Conservation (phyloP, 2,329 filamentous ascomycete species). For the Colletotrichum chrysophilum region DNA sequence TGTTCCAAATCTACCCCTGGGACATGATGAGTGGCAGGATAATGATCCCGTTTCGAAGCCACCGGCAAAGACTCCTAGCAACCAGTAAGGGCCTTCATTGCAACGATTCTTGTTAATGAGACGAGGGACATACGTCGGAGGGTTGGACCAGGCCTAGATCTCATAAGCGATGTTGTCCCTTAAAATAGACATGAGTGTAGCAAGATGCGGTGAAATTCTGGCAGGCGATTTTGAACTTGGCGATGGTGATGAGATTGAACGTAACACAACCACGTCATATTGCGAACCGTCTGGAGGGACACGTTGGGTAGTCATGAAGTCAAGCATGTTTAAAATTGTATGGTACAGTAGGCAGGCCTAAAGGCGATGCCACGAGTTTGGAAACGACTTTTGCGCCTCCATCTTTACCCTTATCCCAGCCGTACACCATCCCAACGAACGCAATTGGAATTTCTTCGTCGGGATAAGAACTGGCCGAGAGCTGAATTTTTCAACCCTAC, state of each 20-base stretch:
- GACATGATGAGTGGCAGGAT: neutral
- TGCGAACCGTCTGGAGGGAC: neutral
- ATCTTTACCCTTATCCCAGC: constrained; percentile 11
- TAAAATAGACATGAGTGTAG: neutral
- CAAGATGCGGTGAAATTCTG: neutral
- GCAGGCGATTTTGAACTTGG: neutral
- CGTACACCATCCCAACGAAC: neutral
- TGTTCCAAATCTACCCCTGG: neutral
- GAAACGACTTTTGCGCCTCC: constrained; percentile 18
- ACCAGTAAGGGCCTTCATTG: neutral
- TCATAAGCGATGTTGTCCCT: neutral
- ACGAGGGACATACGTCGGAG: neutral
- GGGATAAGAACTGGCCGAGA: neutral
- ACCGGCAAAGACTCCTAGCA: neutral
- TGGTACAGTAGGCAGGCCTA: constrained; percentile 22
- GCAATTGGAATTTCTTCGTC: neutral
- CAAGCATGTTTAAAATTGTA: constrained; percentile 20
- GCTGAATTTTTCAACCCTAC: constrained; percentile 12
- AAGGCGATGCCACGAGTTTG: constrained; percentile 14
- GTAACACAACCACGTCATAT: neutral
- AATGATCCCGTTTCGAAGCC: neutral
- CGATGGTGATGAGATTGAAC: neutral
- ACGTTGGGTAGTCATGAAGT: neutral
- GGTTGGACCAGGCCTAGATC: neutral
- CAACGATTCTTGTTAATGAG: neutral